Conservation (phyloP, 306 rosid genomes). For the Vicia faba region DNA sequence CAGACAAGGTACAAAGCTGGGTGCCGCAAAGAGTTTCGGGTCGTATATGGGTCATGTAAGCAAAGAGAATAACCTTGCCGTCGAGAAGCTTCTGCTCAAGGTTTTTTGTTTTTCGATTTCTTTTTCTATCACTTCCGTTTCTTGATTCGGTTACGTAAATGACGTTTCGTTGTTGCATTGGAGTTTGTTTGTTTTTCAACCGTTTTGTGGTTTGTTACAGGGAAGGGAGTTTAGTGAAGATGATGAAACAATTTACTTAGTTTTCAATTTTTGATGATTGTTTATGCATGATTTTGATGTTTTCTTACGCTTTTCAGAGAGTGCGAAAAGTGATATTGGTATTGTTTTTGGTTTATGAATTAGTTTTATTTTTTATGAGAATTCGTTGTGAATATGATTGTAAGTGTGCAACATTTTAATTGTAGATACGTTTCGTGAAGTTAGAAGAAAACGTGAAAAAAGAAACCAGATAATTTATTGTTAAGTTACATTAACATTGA, state of each 20-base stretch:
- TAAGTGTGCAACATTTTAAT: constrained; percentile 34
- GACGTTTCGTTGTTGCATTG: background rate
- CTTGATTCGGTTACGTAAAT: too few species aligned
- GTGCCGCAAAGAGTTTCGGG: too few species aligned
- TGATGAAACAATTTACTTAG: constrained; percentile 4
- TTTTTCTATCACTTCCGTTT: too few species aligned
- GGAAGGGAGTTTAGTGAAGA: background rate
- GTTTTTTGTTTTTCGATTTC: too few species aligned
- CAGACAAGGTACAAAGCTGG: too few species aligned
- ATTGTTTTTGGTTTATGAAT: constrained; percentile 4
- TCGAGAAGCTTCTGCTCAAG: too few species aligned
- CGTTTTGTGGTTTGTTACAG: background rate
- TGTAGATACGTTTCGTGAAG: constrained; percentile 76
- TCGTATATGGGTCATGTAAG: too few species aligned
- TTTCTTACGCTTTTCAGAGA: constrained; percentile 9
- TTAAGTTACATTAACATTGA: background rate
- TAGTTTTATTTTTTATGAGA: background rate
- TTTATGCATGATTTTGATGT: background rate
- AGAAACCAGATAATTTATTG: constrained; percentile 64
- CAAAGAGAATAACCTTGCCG: too few species aligned
- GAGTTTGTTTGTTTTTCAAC: background rate
- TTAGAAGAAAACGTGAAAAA: constrained; percentile 82
- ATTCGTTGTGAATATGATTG: background rate
- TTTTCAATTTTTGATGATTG: background rate
- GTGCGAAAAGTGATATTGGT: background rate